Conservation (phyloP, 305 asterid genomes). For the Solanum aculeatissimum region DNA sequence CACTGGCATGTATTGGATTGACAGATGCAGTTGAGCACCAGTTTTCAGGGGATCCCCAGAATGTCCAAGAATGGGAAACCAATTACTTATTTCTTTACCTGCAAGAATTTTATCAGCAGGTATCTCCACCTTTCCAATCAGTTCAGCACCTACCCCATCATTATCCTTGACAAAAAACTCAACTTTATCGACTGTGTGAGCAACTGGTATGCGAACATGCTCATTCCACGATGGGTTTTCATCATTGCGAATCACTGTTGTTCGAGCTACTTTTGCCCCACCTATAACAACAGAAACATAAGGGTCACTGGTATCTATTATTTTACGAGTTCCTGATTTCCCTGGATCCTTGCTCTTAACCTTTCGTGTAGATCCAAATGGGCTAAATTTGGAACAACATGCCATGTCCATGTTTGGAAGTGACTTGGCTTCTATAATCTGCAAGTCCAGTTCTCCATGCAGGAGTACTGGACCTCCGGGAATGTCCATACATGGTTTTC, state of each 20-base stretch:
- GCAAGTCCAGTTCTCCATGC: constrained; percentile 12
- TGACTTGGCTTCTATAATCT: constrained; percentile 11
- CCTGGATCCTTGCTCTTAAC: neutral
- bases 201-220: constrained; percentile 8
- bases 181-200: constrained; percentile 8
- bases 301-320: constrained; percentile 20
- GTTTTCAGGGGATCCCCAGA: constrained; percentile 3
- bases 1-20: constrained; percentile 7
- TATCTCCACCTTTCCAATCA: constrained; percentile 9
- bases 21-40: constrained; percentile 8
- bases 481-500: neutral
- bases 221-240: constrained; percentile 15
- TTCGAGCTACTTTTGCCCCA: constrained; percentile 14
- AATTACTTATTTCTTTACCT: constrained; percentile 7
- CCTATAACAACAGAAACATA: constrained; percentile 7
- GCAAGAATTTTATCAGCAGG: neutral
- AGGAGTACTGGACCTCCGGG: constrained; percentile 1
- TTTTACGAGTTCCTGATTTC: neutral
- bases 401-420: constrained; percentile 14
- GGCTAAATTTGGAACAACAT: neutral
- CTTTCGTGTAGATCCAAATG: neutral
- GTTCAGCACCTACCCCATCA: constrained; percentile 12
- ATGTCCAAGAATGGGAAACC: constrained; percentile 13
- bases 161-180: constrained; percentile 16
- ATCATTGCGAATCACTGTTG: constrained; percentile 8